Base-by-base conservation (phyloP, 306 rosid species). In the Quercus wislizeni region DNA sequence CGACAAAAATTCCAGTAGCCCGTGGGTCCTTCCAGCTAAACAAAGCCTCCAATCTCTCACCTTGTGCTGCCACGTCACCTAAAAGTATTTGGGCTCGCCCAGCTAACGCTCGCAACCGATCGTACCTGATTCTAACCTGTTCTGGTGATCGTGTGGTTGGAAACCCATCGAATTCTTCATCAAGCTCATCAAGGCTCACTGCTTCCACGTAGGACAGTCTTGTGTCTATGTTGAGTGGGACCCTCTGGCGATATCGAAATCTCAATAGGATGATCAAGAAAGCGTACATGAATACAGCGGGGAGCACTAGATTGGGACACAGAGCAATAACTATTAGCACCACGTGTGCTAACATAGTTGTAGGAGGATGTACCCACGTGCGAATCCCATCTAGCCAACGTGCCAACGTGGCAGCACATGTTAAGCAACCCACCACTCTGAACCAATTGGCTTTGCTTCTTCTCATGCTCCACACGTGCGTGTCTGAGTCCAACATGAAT, bases 51-150 rank as follows among this genome's bases (percentile, higher is more conserved):
- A 94, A 55, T 2, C 97, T 81, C 90, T 94, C 99, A 21, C 99
- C 97, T 67, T 92, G 97, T 1, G 99, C 90, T 1, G 99, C 97
- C 85, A 94, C 83, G 83, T 92, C 99, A 30, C 93, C 99, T 8
- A 94, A 54, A 14, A 92, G 41, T 0, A 83, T 85, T 31, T 92
- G 99, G 43, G 95, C 99, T 85, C 97, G 74, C 9, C 99, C 99
- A 0, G 92, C 97, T 2, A 94, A 55, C 3, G 94, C 89, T 10
- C 95, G 81, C 61, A 94, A 31, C 76, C 99, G 80, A 12, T 94
- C 99, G 52, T 94, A 92, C 76, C 97, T 62, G 10, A 88, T 79
- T 2, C 97, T 74, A 8, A 94, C 67, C 12, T 76, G 80, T 21
- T 94, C 94, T 2, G 74, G n/a, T 0, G 92, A 77, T 23, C 93